A percentile compares a stretch with the other conserved stretches of the same genome.
Conservation (phyloP, 2,329 filamentous ascomycete genomes). For the Neoascochyta sp. region DNA sequence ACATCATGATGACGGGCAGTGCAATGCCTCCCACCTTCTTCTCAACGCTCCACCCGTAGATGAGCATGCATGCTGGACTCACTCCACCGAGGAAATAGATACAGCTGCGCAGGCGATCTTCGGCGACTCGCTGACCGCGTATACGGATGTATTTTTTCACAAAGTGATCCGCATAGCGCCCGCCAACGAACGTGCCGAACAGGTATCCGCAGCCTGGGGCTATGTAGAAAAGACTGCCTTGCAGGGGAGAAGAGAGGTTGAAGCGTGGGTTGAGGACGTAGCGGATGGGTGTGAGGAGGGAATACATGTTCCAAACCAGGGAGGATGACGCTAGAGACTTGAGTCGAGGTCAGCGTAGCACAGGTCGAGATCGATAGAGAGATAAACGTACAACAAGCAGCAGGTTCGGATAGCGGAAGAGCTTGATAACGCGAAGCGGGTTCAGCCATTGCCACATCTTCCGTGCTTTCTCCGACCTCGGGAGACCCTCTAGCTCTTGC, state of each 20-base stretch:
- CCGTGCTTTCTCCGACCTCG: conserved; percentile 47
- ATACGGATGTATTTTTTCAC: conserved; percentile 63
- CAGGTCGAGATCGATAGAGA: background rate
- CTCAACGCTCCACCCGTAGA: conserved; percentile 66
- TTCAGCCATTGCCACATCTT: conserved; percentile 63
- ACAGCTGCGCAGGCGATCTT: conserved; percentile 60
- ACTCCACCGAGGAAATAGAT: conserved; percentile 55
- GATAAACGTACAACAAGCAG: conserved; percentile 41
- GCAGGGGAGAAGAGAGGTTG: conserved; percentile 60
- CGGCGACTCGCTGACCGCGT: conserved; percentile 59
- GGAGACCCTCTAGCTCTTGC: conserved; percentile 58
- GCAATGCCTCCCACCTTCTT: conserved; percentile 54
- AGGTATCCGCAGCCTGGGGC: conserved; percentile 69
- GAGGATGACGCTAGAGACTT: conserved; percentile 56
- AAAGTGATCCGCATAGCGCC: conserved; percentile 64
- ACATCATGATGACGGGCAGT: conserved; percentile 68
- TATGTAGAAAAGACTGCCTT: conserved; percentile 70
- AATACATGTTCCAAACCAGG: conserved; percentile 75
- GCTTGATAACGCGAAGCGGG: conserved; percentile 59
- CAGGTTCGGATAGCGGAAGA: conserved; percentile 68
- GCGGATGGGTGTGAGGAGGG: conserved; percentile 64
- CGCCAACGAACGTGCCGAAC: conserved; percentile 66
- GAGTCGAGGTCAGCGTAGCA: background rate
- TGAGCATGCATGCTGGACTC: conserved; percentile 61
- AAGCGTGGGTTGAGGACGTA: conserved; percentile 74